Evolutionary conservation across 2,329 filamentous ascomycete species (phyloP).

Genomic region (Trichophyton benhamiae): DNA sequence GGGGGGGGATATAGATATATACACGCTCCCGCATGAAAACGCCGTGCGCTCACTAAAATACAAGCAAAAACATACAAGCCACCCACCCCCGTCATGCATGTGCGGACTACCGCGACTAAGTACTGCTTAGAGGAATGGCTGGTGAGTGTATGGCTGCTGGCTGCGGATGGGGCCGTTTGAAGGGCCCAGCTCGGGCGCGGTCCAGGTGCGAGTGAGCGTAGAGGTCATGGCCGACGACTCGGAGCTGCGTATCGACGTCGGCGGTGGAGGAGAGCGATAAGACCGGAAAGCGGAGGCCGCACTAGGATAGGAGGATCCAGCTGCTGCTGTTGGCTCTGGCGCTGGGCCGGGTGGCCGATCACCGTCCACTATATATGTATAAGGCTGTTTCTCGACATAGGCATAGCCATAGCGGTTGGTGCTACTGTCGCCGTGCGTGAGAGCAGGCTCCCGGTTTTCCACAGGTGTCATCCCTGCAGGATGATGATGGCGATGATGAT

Average conservation of each 20-base stretch:
- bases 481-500: neutral
- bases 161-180: neutral
- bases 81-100: too few relatives aligned
- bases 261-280: neutral
- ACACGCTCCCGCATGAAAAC: too few relatives aligned
- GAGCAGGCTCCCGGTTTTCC: neutral
- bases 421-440: neutral
- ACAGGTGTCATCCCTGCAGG: neutral
- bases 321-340: neutral
- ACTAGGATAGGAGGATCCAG: neutral
- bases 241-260: neutral
- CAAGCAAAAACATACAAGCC: too few relatives aligned
- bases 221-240: neutral
- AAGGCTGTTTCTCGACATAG: neutral
- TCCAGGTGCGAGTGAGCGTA: neutral
- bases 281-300: neutral
- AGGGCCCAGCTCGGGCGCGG: neutral
- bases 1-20: too few relatives aligned
- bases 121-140: neutral
- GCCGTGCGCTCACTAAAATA: too few relatives aligned
- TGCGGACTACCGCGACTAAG: too few relatives aligned
- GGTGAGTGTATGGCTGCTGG: neutral
- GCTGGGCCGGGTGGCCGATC: neutral
- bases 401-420: neutral
- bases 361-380: neutral